Evolutionary conservation across 2,329 filamentous ascomycete genomes (phyloP), one percentile per base, ranked within the genome.

Genomic region (Diaporthe longicolla): DNA sequence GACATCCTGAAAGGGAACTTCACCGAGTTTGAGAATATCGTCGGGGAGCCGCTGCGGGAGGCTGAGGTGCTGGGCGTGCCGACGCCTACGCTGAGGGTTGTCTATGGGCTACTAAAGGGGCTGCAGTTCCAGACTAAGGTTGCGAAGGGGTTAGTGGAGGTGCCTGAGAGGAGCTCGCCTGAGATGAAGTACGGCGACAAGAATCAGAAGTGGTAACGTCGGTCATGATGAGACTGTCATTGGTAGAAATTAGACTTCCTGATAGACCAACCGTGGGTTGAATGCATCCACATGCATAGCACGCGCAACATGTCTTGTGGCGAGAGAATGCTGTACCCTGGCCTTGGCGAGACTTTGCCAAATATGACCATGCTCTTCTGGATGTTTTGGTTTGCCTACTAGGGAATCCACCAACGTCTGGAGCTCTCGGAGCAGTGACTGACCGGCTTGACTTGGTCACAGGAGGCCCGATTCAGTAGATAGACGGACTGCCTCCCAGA

Each of bases 21-120:
- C 70, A 87, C 89, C 74, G 89, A 91, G 79, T 84, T 86, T 63
- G 88, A 91, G 78, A 89, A 87, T 75, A 84, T 91, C 48, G 79
- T 90, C 4, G 89, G 89, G 1, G 89, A 90, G 81, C 88, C 89
- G n/a, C 74, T 91, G 59, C 81, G 86, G 3, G 88, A 88, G 76
- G 89, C 85, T 0, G 84, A 85, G 76, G 79, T 78, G 43, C 79
- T 82, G 0, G 88, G 88, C 1, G 87, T 91, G 2, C 73, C 81
- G 1, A 87, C 86, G 81, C 88, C 88, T 0, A 88, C 85, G 21
- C 79, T 90, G 43, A 80, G 82, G 72, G 82, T 85, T 9, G 76
- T 90, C 1, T 90, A 89, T 77, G 82, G 83, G 3, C 77, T 89
- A 40, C 81, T 87, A 13, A 85, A 84, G 77, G 84, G 83, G 0